Base-by-base conservation (phyloP, 2,329 filamentous ascomycete genomes). In the Fusarium domesticum region DNA sequence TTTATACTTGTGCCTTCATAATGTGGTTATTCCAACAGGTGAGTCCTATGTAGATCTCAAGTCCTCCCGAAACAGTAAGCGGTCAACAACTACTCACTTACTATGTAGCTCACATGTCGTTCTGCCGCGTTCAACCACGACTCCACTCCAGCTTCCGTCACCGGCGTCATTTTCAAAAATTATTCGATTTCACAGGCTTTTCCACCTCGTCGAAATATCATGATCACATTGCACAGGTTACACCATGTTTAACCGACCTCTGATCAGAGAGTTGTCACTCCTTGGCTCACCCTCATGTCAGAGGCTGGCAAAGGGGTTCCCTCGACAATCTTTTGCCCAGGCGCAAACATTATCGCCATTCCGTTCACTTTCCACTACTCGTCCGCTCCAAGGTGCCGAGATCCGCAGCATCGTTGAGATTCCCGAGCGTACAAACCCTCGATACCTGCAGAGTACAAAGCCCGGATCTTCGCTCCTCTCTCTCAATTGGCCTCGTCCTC, bases 391-490 rank as follows among this genome's bases (percentile, higher is more conserved):
- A 78, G 54, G 37, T 6, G 51, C 58, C 14, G 51, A 60, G 8
- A 53, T 64, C 32, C 58, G 55, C 33, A 67, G 64, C 53, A 60
- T 68, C 35, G 50, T 54, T 16, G 53, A 63, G 20, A 61, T 70
- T 6, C 67, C 67, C 11, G 46, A 58, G 17, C 62, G 67, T 28
- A 67, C 58, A 20, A 53, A 56, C 28, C 67, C 67, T 4, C 63
- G 65, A 5, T 70, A 68, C 34, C 54, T 70, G 5, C 64, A 64
- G 34, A 61, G 61, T 37, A 57, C 56, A 69, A 80, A 70, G 52
- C 68, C 71, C 11, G 71, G 70, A 3, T 77, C 76, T 8, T 77
- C 76, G 0, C 68, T 82, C 7, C 68, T 83, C 30, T 76, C 77
- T 2, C 64, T 83, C 1, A 74, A 75, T 57, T 80, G 73, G 73